Evolutionary conservation across 306 rosid genomes (phyloP).

Genomic region (Canavalia ensiformis): DNA sequence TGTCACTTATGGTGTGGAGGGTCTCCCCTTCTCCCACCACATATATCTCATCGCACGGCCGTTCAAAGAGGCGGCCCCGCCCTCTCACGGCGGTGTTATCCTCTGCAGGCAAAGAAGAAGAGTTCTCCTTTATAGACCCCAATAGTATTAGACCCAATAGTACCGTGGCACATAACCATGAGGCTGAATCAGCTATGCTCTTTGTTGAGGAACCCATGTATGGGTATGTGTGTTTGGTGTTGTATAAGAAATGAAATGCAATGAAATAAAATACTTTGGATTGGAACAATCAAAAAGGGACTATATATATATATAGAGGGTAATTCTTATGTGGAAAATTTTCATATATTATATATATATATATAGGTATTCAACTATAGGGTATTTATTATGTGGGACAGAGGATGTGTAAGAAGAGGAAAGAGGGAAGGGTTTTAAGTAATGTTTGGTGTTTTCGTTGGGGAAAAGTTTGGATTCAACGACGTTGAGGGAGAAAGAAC

Average conservation of each 20-base stretch:
- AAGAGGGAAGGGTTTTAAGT: conserved; percentile 13
- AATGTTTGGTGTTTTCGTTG: conserved; percentile 49
- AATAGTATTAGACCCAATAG: conserved; percentile 62
- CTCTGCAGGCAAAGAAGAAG: background rate
- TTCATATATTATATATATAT: background rate
- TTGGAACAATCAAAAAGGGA: background rate
- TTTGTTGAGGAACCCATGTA: conserved; percentile 33
- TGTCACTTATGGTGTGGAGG: conserved; percentile 87
- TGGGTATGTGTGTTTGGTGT: background rate
- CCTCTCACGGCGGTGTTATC: conserved; percentile 44
- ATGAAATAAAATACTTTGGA: conserved; percentile 6
- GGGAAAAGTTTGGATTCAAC: conserved; percentile 36
- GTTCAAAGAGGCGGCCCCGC: conserved; percentile 43
- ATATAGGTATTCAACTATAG: background rate
- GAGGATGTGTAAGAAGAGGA: background rate
- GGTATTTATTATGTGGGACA: background rate
- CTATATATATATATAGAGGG: conserved; percentile 16
- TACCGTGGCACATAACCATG: conserved; percentile 69
- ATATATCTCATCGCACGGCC: conserved; percentile 68
- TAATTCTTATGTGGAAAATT: background rate
- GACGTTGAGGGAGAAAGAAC: conserved; percentile 11
- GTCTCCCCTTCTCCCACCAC: conserved; percentile 91
- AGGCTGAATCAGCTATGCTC: conserved; percentile 57
- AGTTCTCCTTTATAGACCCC: conserved; percentile 64
- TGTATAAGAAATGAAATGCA: background rate